phyloP scores from a whole-genome alignment of 371 early-diverging fungal species.

The Chytridiales sp. region DNA sequence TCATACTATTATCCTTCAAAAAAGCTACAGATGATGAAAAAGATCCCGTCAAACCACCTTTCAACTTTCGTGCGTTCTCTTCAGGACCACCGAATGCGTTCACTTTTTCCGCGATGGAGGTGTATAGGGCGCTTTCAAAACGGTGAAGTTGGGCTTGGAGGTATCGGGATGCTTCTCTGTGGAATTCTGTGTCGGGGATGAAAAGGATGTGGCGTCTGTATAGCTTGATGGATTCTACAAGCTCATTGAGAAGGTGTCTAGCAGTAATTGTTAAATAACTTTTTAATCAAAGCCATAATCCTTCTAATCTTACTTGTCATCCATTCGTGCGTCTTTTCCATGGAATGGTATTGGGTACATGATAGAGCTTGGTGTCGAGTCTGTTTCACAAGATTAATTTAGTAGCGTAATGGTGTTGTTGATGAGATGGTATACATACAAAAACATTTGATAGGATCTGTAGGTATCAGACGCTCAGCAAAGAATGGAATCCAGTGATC shows the following conservation, averaged over 20 bases:
- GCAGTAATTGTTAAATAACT: neutral
- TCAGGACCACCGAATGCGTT: neutral
- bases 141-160: constrained; percentile 21
- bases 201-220: constrained; percentile 37
- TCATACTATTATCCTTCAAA: neutral
- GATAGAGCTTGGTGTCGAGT: constrained; percentile 12
- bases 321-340: neutral
- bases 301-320: constrained; percentile 16
- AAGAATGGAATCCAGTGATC: constrained; percentile 36
- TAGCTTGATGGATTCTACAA: constrained; percentile 25
- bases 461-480: constrained; percentile 1
- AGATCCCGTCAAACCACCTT: too few relatives aligned
- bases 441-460: constrained; percentile 16
- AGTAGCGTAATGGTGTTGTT: neutral
- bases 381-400: neutral
- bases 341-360: constrained; percentile 6
- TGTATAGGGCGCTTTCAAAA: constrained; percentile 6
- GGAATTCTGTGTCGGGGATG: constrained; percentile 32
- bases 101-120: neutral
- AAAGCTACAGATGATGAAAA: neutral
- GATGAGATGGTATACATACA: constrained; percentile 22
- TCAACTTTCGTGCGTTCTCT: neutral
- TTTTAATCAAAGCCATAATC: neutral
- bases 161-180: constrained; percentile 23
- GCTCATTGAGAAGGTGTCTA: constrained; percentile 18